Base-by-base conservation (phyloP, 164 flowering plant species). In the Warburgia ugandensis region DNA sequence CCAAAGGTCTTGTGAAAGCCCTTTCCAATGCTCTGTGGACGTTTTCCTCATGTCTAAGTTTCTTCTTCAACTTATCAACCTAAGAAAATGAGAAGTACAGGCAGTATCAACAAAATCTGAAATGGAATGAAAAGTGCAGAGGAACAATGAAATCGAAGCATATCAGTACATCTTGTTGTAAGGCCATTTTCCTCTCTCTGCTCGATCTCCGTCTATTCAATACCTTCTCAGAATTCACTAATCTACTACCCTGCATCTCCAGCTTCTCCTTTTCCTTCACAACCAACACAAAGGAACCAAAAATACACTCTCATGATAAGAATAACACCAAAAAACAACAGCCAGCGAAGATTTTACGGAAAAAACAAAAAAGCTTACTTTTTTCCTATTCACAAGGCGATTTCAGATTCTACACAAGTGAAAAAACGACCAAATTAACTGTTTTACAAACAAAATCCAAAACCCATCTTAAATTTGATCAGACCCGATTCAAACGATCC, bases 1-100 rank as follows among this genome's bases (percentile, higher is more conserved):
- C 97, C 61, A 86, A 39, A 36, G 97, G 97, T 54, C 97, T 76
- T 2, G 64, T 77, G 41, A 83, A 84, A 39, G 97, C 96, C 52
- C 97, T 79, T 62, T 86, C 79, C 58, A 91, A 52, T 48, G 92
- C 97, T 70, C 94, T 69, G 52, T 84, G 94, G 38, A 90, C 81
- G 58, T 74, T 79, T 70, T 84, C 89, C 71, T 90, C 97, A 40
- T 78, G 83, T 60, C 87, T 79, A 10, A 90, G 89, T 68, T 78
- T 82, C 75, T 75, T 76, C 79, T 73, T 80, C 37, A 90, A 73
- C 77, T 80, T 84, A 64, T 86, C 86, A 46, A 90, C 88, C 97
- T 86, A 72, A 17, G 66, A 64, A 42, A 39, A 41, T 8, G 25
- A 22, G 16, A 27, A 1, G 44, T 11, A 55, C n/a, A 20, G 39